Evolutionary conservation across 495 filamentous ascomycete genomes (phyloP), one percentile per base, ranked within the genome.

Genomic region (Thozetella sp.): DNA sequence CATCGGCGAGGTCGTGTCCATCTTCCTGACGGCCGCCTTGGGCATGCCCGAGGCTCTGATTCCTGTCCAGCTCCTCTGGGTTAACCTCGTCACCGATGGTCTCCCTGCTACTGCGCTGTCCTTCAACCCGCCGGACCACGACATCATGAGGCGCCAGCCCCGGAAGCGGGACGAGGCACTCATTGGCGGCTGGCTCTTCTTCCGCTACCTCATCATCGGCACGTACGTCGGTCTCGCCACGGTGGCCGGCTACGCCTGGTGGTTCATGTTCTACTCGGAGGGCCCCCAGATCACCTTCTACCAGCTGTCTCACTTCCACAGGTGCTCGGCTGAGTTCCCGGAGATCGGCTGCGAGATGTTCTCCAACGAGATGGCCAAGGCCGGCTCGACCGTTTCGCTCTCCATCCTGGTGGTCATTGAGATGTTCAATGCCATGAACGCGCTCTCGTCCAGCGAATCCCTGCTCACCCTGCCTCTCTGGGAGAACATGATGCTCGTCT

Each of bases 381-480:
- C 93, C 22, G 96, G 93, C 2, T 97, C 94, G n/a, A 99, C 96
- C 3, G 86, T 98, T 26, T 97, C 93, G 19, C 85, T 99, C 34
- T 96, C 77, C 34, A 90, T 90, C 69, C 84, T 99, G 24, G 96
- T 99, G 25, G 93, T 97, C 61, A 98, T 99, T 69, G 96, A 99
- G 82, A 99, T 99, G 96, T 80, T 99, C 64, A 99, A 99, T 76
- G 96, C 96, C 58, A 97, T 99, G 92, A 99, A 99, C 72, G 95
- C 95, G 1, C 84, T 99, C 17, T 97, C 93, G 17, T 96, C 92
- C 10, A 94, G 91, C 75, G 96, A 98, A 74, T 96, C 92, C 3
- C 88, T 99, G 2, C 76, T 99, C 26, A 97, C 95, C 12, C 87
- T 98, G 61, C 93, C 93, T 19, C 78, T 99, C 24, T 96, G 92